A percentile compares a stretch with the other conserved stretches of the same genome.
Evolutionary conservation across 495 filamentous ascomycete species (phyloP).

Genomic region (Xylaria sp.): DNA sequence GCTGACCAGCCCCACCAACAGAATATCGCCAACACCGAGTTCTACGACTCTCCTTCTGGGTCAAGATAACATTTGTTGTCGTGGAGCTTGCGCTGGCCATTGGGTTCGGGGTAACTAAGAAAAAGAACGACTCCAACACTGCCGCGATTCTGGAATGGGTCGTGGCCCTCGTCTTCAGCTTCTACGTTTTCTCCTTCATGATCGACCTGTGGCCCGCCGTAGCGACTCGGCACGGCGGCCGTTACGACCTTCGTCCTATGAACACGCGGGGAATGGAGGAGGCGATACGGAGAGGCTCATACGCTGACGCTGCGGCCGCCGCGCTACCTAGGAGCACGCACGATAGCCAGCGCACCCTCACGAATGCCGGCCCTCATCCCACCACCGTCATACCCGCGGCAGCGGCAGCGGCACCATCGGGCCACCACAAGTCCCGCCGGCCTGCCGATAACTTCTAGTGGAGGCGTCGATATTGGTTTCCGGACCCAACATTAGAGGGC

Average conservation of each 20-base stretch:
- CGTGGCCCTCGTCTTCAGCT: conserved; percentile 88
- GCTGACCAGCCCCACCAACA: conserved; percentile 30
- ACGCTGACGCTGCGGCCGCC: conserved; percentile 17
- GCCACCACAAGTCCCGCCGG: conserved; percentile 11
- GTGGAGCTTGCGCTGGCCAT: conserved; percentile 79
- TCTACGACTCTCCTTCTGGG: conserved; percentile 77
- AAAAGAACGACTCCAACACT: conserved; percentile 53
- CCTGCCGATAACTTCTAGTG: conserved; percentile 21
- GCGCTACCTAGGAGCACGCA: conserved; percentile 28
- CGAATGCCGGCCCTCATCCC: conserved; percentile 5
- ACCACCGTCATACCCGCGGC: conserved; percentile 18
- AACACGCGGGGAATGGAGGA: conserved; percentile 42
- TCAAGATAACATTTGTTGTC: conserved; percentile 82
- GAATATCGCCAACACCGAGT: conserved; percentile 75
- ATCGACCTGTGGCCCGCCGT: conserved; percentile 86
- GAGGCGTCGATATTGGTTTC: not conserved
- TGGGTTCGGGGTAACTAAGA: conserved; percentile 59
- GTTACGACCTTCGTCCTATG: conserved; percentile 25
- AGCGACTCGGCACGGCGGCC: conserved; percentile 32
- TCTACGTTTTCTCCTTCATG: conserved; percentile 87
- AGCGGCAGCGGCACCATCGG: conserved; percentile 2
- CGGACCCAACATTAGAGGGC: not conserved
- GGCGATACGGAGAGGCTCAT: conserved; percentile 17
- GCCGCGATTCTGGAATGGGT: conserved; percentile 75
- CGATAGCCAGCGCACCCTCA: conserved; percentile 37